These are phyloP conservation scores for Solanum chilense DNA, from an alignment of 257 asterid species.

Conservation along the genomic window DNA sequence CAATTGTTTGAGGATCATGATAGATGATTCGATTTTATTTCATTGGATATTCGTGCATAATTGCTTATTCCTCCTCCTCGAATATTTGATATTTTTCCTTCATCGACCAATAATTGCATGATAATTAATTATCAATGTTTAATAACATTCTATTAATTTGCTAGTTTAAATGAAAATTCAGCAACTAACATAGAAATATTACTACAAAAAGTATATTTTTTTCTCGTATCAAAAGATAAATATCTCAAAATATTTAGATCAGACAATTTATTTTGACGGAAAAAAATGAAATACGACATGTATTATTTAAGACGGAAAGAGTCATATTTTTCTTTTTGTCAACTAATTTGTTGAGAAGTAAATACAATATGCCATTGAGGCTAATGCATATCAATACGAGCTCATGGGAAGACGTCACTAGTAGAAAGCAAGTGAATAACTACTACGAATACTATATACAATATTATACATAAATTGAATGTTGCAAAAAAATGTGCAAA, in stretches of 20 bases:
- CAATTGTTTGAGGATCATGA: not conserved
- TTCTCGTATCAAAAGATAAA: not conserved
- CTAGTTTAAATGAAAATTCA: not conserved
- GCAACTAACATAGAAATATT: not conserved
- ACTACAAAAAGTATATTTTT: not conserved
- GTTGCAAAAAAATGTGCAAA: not conserved
- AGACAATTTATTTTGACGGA: accelerated
- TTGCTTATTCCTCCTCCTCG: not conserved
- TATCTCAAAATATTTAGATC: not conserved
- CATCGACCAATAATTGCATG: not conserved
- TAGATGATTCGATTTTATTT: not conserved
- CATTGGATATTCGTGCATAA: not conserved
- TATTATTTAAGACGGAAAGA: not conserved
- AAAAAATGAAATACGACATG: not conserved
- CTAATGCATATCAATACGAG: not conserved
- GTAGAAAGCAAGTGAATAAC: not conserved
- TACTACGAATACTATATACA: not conserved
- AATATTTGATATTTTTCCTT: not conserved
- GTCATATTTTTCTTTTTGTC: not conserved
- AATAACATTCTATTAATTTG: not conserved
- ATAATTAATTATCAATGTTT: not conserved
- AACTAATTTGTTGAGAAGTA: not conserved
- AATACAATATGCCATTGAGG: not conserved
- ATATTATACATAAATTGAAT: not conserved
- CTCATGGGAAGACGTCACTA: not conserved